A percentile compares a stretch with the other conserved stretches of the same genome.
Evolutionary conservation across 2,329 filamentous ascomycete species (phyloP).

Genomic region (Ceratocystis ficicola): DNA sequence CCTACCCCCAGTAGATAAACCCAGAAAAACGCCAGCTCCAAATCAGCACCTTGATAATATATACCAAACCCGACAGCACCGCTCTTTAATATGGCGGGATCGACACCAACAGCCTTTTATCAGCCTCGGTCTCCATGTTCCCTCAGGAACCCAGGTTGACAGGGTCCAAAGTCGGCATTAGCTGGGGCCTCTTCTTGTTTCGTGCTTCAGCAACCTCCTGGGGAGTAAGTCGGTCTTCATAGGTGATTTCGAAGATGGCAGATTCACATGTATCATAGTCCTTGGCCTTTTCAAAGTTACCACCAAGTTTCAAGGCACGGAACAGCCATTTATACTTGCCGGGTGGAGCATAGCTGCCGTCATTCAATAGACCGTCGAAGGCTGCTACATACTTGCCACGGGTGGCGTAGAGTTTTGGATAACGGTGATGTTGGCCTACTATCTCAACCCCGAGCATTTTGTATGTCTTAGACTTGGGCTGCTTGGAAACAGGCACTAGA

Average conservation of each 20-base stretch:
- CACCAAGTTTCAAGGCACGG: slow-evolving; percentile 40
- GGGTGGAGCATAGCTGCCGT: slow-evolving; percentile 37
- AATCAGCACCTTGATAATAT: no score
- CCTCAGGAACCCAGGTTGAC: not conserved
- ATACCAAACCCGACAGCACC: not conserved
- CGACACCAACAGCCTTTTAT: not conserved
- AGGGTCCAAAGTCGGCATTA: not conserved
- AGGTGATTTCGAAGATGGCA: slow-evolving; percentile 35
- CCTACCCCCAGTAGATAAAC: not conserved
- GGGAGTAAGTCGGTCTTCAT: slow-evolving; percentile 24
- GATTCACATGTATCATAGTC: slow-evolving; percentile 40
- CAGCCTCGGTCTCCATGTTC: not conserved
- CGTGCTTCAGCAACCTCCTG: not conserved
- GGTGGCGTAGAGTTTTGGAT: slow-evolving; percentile 29
- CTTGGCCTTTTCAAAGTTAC: slow-evolving; percentile 32
- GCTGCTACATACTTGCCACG: slow-evolving; percentile 26
- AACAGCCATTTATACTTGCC: slow-evolving; percentile 41
- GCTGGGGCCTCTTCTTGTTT: not conserved
- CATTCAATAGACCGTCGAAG: slow-evolving; percentile 39
- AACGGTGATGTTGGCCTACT: slow-evolving; percentile 34
- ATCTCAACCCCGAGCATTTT: slow-evolving; percentile 32
- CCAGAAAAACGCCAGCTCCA: not conserved
- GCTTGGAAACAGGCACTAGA: slow-evolving; percentile 24
- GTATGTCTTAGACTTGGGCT: slow-evolving; percentile 16
- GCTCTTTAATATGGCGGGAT: not conserved